phyloP scores from a whole-genome alignment of 805 yeast species.

The Candida ponderosae region DNA sequence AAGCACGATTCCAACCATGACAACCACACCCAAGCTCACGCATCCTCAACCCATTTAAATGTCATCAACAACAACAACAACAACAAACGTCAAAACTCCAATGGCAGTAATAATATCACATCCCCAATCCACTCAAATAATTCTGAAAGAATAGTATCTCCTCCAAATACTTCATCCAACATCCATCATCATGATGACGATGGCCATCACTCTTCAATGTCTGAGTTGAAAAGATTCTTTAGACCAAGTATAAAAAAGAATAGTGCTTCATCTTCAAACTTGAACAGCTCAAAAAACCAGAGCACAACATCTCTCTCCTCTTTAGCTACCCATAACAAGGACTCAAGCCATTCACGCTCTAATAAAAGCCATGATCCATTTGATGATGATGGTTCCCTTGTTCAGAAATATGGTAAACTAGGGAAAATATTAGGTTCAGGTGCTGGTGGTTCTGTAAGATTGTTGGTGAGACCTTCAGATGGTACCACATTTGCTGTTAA shows the following conservation, averaged over 20 bases:
- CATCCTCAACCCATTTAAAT: slow-evolving; percentile 6
- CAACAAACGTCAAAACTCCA: background rate
- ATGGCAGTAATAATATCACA: background rate
- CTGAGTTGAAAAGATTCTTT: slow-evolving; percentile 64
- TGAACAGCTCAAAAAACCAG: background rate
- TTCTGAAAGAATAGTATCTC: background rate
- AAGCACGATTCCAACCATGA: slow-evolving; percentile 3
- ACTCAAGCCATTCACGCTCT: slow-evolving; percentile 3
- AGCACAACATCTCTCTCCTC: too few species aligned
- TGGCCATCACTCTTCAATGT: slow-evolving; percentile 42
- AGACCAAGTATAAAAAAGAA: slow-evolving; percentile 31
- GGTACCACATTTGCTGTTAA: slow-evolving; percentile 74
- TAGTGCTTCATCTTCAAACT: background rate
- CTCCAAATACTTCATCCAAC: background rate
- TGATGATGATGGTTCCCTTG: slow-evolving; percentile 44
- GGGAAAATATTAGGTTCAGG: slow-evolving; percentile 79
- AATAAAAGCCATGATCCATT: slow-evolving; percentile 7
- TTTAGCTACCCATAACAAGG: background rate
- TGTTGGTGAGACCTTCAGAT: slow-evolving; percentile 61
- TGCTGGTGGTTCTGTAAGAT: slow-evolving; percentile 82
- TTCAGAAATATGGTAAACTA: slow-evolving; percentile 60
- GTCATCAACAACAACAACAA: slow-evolving; percentile 2
- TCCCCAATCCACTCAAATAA: background rate
- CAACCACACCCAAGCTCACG: background rate
- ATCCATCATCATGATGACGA: background rate